phyloP scores from a whole-genome alignment of 2,329 filamentous ascomycete genomes.

The Blastomyces percursus region DNA sequence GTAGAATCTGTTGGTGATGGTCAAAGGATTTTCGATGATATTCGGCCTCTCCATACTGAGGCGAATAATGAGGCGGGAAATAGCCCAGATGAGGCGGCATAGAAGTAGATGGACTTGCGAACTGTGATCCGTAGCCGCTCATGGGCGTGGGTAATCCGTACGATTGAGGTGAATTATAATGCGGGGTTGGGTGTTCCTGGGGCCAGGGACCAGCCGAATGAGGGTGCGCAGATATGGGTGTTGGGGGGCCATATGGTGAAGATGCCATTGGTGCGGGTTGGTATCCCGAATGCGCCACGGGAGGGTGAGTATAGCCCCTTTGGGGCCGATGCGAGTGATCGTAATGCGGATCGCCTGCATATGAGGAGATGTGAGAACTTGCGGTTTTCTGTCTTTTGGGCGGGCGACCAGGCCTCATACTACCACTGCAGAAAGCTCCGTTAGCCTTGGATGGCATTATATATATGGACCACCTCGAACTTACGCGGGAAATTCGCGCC shows the following conservation, averaged over 20 bases:
- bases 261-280: conserved; percentile 1
- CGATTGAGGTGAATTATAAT: conserved; percentile 18
- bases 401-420: conserved; percentile 15
- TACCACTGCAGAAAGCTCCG: conserved; percentile 11
- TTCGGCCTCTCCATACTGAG: conserved; percentile 1
- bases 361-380: conserved; percentile 15
- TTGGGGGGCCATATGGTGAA: conserved; percentile 15
- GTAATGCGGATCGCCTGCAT: conserved; percentile 15
- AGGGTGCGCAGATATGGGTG: conserved; percentile 14
- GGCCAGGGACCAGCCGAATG: conserved; percentile 16
- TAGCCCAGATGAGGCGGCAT: conserved; percentile 12
- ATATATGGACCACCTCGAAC: conserved; percentile 10
- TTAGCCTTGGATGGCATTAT: conserved; percentile 7
- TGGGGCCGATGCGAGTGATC: conserved; percentile 16
- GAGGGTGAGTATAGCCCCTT: conserved; percentile 15
- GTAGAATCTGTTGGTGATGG: conserved; percentile 3
- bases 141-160: conserved; percentile 15
- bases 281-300: conserved; percentile 12
- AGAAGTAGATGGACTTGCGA: conserved; percentile 10
- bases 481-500: conserved; percentile 23
- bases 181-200: conserved; percentile 12
- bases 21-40: conserved; percentile 4
- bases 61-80: conserved; percentile 8
- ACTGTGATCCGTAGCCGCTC: conserved; percentile 15
- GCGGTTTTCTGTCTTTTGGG: conserved; percentile 21